Base-by-base conservation (phyloP, 1,284 basidiomycete species). In the Cutaneotrichosporon sp. region DNA sequence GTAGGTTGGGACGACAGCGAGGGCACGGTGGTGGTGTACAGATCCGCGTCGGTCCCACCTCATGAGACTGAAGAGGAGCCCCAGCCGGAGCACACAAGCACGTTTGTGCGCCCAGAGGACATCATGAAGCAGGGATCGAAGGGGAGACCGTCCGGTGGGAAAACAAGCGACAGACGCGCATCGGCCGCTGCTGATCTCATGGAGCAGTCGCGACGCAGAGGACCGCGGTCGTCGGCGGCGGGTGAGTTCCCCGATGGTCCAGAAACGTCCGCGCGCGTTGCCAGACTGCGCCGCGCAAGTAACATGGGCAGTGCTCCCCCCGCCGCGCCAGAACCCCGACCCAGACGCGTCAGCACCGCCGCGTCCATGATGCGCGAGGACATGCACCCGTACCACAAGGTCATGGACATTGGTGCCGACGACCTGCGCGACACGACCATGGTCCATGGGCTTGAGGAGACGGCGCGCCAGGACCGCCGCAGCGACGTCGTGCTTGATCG, bases 391-490 rank as follows among this genome's bases (percentile, higher is more conserved):
- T 49, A 41, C 35, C 22, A n/a, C 34, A 30, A 38, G 20, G 39
- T 37, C 10, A 38, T 49, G 1, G 33, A 83, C 83, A 80, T 84
- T 83, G 67, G 55, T 1, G 65, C 68, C 20, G 54, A 59, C 41
- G 74, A 75, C 59, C 42, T 73, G 30, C 58, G 73, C 35, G 76
- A 77, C 51, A 76, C 75, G 10, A 76, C 74, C 4, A 68, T 76
- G 67, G 58, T 73, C 56, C 62, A 70, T 58, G 70, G 68, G 8
- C 51, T 74, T n/a, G 66, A 42, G 15, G 30, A 38, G 18, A 33
- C 17, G 14, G 33, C 30, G 1, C 47, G 20, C 18, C 15, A 65
- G 36, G 66, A 68, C 23, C 39, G 54, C 26, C 46, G 64, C 15
- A 70, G 70, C 45, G 75, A 75, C 36, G 42, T 73, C 1, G 66